These are phyloP conservation scores for Ogataea siamensis DNA, from an alignment of 805 yeast genomes.

Conservation along the genomic window DNA sequence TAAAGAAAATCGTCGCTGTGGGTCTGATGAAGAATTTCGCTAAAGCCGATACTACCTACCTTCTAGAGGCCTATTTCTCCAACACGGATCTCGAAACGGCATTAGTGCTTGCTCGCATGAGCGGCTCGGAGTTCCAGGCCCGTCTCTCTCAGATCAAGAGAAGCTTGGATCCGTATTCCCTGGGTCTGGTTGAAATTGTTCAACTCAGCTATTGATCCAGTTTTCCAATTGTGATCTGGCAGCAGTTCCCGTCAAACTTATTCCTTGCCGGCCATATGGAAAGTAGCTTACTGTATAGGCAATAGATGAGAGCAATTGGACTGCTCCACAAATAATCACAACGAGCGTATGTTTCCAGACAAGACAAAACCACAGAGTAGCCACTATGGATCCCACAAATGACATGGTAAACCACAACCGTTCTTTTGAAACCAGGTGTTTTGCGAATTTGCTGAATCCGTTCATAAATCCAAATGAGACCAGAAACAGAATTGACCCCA, in stretches of 20 bases:
- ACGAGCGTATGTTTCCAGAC: constrained; percentile 61
- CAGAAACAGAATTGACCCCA: constrained; percentile 80
- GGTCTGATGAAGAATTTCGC: constrained; percentile 25
- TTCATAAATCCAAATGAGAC: constrained; percentile 82
- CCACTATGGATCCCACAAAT: constrained; percentile 69
- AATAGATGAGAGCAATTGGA: constrained; percentile 77
- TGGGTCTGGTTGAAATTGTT: constrained; percentile 6
- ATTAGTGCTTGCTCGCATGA: constrained; percentile 15
- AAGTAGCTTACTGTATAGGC: constrained; percentile 86
- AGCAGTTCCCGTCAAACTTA: constrained; percentile 53
- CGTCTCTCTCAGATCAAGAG: constrained; percentile 10
- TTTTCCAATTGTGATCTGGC: constrained; percentile 36
- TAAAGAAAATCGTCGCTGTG: constrained; percentile 26
- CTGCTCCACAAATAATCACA: constrained; percentile 64
- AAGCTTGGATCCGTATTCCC: constrained; percentile 7
- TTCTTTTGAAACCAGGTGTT: constrained; percentile 66
- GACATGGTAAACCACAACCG: constrained; percentile 72
- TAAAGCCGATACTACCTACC: constrained; percentile 12
- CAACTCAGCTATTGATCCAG: constrained; percentile 26
- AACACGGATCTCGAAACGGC: constrained; percentile 19
- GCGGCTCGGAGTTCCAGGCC: constrained; percentile 11
- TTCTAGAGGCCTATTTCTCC: constrained; percentile 20
- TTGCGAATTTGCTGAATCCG: constrained; percentile 73
- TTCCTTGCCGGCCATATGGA: constrained; percentile 83
- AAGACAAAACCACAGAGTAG: constrained; percentile 72